Evolutionary conservation across 139 green algal genomes (phyloP).

Genomic region (Pycnococcus provasolii): DNA sequence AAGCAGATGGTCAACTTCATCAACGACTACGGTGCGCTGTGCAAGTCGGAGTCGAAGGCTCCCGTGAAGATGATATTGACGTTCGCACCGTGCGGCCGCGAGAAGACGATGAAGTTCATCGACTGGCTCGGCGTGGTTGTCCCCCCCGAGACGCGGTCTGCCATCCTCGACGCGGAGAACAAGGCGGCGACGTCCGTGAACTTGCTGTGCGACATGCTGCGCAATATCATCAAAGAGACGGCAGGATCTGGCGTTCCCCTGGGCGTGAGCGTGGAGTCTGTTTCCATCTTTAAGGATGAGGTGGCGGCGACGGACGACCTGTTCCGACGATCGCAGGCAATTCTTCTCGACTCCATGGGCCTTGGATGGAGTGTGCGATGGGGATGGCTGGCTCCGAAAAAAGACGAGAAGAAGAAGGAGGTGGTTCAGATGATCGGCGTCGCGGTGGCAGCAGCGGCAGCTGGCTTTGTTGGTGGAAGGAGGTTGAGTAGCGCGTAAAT

Average conservation of each 20-base stretch:
- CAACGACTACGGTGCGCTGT: constrained; percentile 25
- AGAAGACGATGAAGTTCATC: constrained; percentile 29
- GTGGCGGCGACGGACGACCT: constrained; percentile 22
- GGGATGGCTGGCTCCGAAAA: no score
- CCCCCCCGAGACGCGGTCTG: constrained; percentile 3
- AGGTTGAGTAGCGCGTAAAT: no score
- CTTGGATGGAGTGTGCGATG: no score
- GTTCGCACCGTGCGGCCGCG: constrained; percentile 23
- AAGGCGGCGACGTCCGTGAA: constrained; percentile 9
- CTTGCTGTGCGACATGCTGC: constrained; percentile 16
- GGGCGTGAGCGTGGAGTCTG: constrained; percentile 22
- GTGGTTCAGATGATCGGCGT: no score
- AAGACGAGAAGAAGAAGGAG: no score
- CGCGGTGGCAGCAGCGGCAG: no score
- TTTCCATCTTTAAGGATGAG: constrained; percentile 31
- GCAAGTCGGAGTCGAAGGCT: background rate
- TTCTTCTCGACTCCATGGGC: constrained; percentile 11
- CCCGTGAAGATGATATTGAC: constrained; percentile 21
- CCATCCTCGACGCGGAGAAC: constrained; percentile 3
- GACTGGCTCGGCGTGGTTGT: constrained; percentile 24
- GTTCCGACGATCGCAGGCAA: constrained; percentile 13
- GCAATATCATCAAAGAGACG: constrained; percentile 17
- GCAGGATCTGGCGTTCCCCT: constrained; percentile 20
- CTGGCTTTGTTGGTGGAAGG: no score
- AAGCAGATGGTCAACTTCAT: constrained; percentile 20